Evolutionary conservation across 805 yeast genomes (phyloP).

Genomic region (Lipomyces yamadae): DNA sequence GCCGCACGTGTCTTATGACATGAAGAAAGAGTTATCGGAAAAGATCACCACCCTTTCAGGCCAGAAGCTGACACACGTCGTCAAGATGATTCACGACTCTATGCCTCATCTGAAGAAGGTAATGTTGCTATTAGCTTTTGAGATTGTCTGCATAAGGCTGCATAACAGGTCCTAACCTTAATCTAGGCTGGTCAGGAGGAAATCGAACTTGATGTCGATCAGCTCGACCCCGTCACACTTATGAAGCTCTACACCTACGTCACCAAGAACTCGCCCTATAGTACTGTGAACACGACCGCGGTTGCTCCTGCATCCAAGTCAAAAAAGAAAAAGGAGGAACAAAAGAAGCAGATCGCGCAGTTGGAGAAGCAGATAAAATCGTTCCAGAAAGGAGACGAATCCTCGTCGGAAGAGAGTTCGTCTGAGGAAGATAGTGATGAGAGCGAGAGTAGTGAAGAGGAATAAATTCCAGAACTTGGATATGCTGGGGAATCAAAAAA

Average conservation of each 20-base stretch:
- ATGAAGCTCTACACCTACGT: conserved; percentile 83
- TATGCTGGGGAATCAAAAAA: background rate
- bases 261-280: conserved; percentile 51
- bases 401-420: conserved; percentile 29
- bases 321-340: conserved; percentile 52
- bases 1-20: conserved; percentile 80
- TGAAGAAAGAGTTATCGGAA: conserved; percentile 93
- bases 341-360: conserved; percentile 67
- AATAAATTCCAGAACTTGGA: conserved; percentile 10
- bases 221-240: conserved; percentile 81
- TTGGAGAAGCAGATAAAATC: conserved; percentile 77
- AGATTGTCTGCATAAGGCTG: background rate
- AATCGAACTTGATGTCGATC: conserved; percentile 95
- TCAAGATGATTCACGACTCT: conserved; percentile 81
- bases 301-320: conserved; percentile 38
- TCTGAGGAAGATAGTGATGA: conserved; percentile 38
- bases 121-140: background rate
- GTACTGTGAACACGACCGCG: conserved; percentile 23
- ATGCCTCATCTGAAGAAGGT: conserved; percentile 61
- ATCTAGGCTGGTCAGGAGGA: conserved; percentile 58
- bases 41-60: conserved; percentile 78
- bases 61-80: conserved; percentile 78
- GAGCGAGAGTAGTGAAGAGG: conserved; percentile 27
- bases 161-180: background rate
- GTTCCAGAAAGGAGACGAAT: conserved; percentile 50